phyloP scores from a whole-genome alignment of 2,329 filamentous ascomycete genomes.

The Dichotomopilus funicola region DNA sequence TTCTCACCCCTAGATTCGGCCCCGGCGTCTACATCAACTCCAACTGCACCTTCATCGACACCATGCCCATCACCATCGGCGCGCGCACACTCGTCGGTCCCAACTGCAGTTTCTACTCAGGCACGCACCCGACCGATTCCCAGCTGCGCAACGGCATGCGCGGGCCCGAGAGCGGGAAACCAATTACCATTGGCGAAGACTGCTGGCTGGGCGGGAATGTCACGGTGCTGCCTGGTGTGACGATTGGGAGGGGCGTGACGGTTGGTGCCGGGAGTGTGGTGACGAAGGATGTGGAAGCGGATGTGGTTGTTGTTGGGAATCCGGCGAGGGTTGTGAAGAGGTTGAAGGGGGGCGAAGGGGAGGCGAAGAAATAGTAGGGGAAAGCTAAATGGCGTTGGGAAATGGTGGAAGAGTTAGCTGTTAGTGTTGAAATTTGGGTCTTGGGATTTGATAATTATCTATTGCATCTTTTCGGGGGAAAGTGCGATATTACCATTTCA shows the following conservation, averaged over 20 bases:
- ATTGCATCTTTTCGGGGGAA: too few relatives aligned
- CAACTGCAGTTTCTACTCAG: conserved; percentile 69
- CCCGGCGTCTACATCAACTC: conserved; percentile 67
- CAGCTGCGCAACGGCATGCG: conserved; percentile 63
- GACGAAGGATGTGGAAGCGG: conserved; percentile 65
- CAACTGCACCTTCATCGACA: conserved; percentile 71
- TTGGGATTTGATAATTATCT: too few relatives aligned
- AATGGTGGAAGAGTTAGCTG: too few relatives aligned
- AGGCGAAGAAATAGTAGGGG: not conserved
- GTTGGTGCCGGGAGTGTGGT: conserved; percentile 80
- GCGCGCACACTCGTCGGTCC: conserved; percentile 72
- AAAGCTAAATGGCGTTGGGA: not conserved
- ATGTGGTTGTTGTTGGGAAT: conserved; percentile 59
- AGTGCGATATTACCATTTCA: too few relatives aligned
- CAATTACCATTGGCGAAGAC: conserved; percentile 72
- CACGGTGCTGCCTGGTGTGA: conserved; percentile 68
- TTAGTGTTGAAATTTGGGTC: too few relatives aligned
- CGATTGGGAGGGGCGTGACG: conserved; percentile 65
- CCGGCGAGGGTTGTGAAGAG: conserved; percentile 53
- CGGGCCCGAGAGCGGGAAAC: conserved; percentile 68
- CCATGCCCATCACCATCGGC: conserved; percentile 66
- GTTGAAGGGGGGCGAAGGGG: conserved; percentile 19
- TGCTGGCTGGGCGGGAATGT: conserved; percentile 73
- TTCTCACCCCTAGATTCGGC: too few relatives aligned
- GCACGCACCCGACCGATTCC: conserved; percentile 71